Evolutionary conservation across 495 filamentous ascomycete genomes (phyloP).

Genomic region (Aspergillus mulundensis): DNA sequence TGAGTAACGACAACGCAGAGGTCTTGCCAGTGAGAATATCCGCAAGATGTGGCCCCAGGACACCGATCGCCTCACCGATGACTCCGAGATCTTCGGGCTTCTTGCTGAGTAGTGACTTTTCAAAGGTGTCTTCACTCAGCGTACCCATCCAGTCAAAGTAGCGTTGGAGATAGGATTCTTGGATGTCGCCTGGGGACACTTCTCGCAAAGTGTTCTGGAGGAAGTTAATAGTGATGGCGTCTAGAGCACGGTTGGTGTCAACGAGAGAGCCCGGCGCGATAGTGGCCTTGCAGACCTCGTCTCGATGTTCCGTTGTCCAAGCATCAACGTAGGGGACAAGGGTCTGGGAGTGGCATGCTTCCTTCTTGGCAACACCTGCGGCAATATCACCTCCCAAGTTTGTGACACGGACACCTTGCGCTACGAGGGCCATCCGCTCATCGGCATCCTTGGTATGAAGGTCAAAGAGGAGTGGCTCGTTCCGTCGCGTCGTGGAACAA

Average conservation of each 20-base stretch:
- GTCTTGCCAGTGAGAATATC: constrained; percentile 6
- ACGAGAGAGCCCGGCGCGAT: neutral
- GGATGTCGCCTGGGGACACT: neutral
- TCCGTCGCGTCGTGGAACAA: neutral
- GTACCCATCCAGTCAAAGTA: constrained; percentile 9
- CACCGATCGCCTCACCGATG: constrained; percentile 3
- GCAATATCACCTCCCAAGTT: constrained; percentile 3
- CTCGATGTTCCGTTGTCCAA: constrained; percentile 6
- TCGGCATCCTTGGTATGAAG: neutral
- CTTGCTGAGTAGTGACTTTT: neutral
- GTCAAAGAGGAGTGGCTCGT: constrained; percentile 9
- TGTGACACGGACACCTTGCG: constrained; percentile 11
- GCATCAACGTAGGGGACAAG: constrained; percentile 6
- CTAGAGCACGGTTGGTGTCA: neutral
- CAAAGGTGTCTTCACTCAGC: neutral
- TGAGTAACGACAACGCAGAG: constrained; percentile 3
- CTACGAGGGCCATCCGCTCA: constrained; percentile 1
- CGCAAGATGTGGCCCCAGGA: constrained; percentile 1
- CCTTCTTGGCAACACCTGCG: neutral
- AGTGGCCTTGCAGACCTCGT: constrained; percentile 1
- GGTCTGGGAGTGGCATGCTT: constrained; percentile 6
- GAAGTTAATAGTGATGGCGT: neutral
- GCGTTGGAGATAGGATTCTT: neutral
- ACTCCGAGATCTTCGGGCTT: constrained; percentile 1
- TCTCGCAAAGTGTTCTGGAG: constrained; percentile 1